Conservation (phyloP, 1,284 basidiomycete species). For the Cutaneotrichosporon cutaneum region DNA sequence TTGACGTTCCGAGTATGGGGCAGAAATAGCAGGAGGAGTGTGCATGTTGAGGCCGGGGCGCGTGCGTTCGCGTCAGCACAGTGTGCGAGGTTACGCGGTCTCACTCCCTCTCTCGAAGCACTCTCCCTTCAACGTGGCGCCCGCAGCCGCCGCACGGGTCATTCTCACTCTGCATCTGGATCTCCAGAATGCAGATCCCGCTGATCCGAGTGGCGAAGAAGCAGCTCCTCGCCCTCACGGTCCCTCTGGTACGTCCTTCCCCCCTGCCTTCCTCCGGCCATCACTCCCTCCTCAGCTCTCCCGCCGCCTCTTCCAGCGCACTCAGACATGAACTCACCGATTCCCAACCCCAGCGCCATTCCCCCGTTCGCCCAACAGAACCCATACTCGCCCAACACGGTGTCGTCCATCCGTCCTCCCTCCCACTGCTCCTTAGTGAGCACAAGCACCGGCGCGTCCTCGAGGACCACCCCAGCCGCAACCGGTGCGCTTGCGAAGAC, state of each 20-base stretch:
- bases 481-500: constrained; percentile 60
- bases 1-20: too few species aligned
- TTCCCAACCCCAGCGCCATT: constrained; percentile 82
- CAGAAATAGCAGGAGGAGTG: background rate
- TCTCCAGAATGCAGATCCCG: too few species aligned
- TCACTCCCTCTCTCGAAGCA: too few species aligned
- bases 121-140: too few species aligned
- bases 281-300: background rate
- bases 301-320: too few species aligned
- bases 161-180: too few species aligned
- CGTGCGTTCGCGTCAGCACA: background rate
- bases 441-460: constrained; percentile 82
- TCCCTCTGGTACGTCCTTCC: too few species aligned
- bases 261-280: background rate
- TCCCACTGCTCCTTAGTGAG: constrained; percentile 72
- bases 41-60: background rate
- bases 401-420: constrained; percentile 60
- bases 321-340: too few species aligned
- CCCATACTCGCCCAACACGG: constrained; percentile 77
- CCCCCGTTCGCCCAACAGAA: constrained; percentile 76
- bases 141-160: too few species aligned
- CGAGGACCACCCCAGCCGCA: constrained; percentile 66
- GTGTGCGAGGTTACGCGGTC: background rate
- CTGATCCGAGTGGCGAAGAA: too few species aligned
- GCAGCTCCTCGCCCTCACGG: too few species aligned